Evolutionary conservation across 495 filamentous ascomycete genomes (phyloP).

Genomic region (Chaetomidium leptoderma): DNA sequence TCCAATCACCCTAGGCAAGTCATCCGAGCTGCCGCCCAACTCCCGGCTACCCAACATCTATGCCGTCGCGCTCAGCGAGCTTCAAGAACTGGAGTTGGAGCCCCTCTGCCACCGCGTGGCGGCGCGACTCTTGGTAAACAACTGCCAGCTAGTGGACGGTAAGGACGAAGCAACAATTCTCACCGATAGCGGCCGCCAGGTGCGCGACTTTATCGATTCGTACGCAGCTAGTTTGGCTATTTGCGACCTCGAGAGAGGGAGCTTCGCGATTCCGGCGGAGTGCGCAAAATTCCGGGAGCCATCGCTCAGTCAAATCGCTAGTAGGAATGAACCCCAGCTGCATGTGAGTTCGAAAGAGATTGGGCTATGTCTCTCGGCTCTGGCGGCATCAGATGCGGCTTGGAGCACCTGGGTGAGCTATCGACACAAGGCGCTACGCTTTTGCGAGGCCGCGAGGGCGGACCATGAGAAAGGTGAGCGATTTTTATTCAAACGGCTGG

Average conservation of each 20-base stretch:
- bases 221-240: conserved; percentile 72
- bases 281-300: conserved; percentile 45
- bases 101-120: conserved; percentile 68
- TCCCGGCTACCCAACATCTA: conserved; percentile 47
- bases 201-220: conserved; percentile 55
- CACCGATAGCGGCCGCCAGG: conserved; percentile 46
- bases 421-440: conserved; percentile 69
- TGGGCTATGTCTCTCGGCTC: conserved; percentile 54
- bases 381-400: conserved; percentile 59
- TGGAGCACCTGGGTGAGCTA: conserved; percentile 56
- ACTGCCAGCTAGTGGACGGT: conserved; percentile 61
- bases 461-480: conserved; percentile 63
- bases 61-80: conserved; percentile 55
- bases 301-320: conserved; percentile 38
- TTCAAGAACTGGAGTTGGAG: conserved; percentile 59
- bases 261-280: conserved; percentile 41
- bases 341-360: conserved; percentile 43
- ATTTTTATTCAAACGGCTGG: background rate
- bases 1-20: conserved; percentile 1
- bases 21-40: conserved; percentile 29
- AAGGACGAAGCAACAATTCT: conserved; percentile 46
- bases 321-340: conserved; percentile 36
- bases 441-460: conserved; percentile 69
- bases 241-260: conserved; percentile 61
- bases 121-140: conserved; percentile 58